A percentile compares a stretch with the other conserved stretches of the same genome.
Evolutionary conservation across 2,329 filamentous ascomycete genomes (phyloP).

Genomic region (Colletotrichum costaricense): DNA sequence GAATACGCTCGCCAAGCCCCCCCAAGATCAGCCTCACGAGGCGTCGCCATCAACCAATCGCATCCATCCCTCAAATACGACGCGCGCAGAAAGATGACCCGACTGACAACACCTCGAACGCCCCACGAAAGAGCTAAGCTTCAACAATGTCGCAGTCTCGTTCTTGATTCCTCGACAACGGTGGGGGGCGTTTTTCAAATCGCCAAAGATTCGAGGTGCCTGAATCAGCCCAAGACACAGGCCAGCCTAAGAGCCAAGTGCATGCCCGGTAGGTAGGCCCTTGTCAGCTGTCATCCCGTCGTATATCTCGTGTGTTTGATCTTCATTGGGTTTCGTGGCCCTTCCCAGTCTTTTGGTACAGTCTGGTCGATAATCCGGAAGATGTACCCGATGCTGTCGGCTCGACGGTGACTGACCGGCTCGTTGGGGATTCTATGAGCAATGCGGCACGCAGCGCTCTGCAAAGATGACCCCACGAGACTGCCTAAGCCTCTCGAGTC

Average conservation of each 20-base stretch:
- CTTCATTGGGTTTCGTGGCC: neutral
- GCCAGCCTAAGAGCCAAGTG: neutral
- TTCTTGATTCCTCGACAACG: too few relatives aligned
- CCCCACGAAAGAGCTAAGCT: too few relatives aligned
- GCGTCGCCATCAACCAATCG: constrained; percentile 10
- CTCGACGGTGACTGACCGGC: too few relatives aligned
- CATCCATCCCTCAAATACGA: constrained; percentile 25
- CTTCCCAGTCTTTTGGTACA: neutral
- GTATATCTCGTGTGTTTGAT: constrained; percentile 7
- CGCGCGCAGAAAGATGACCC: constrained; percentile 17
- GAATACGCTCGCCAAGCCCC: constrained; percentile 36
- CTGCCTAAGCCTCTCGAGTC: neutral
- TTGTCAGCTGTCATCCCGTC: neutral
- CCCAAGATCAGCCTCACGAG: constrained; percentile 13
- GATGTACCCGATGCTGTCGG: neutral
- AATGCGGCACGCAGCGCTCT: too few relatives aligned
- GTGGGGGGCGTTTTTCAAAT: neutral
- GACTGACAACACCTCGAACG: neutral
- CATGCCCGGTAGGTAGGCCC: neutral
- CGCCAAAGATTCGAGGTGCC: neutral
- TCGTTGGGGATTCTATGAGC: neutral
- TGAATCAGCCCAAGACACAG: neutral
- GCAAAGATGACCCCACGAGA: neutral
- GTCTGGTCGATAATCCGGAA: neutral
- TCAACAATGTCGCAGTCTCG: too few relatives aligned